Percentiles rank a stretch among this genome's conserved stretches.
phyloP scores from a whole-genome alignment of 2,329 filamentous ascomycete genomes.

The Albifimbria verrucaria region DNA sequence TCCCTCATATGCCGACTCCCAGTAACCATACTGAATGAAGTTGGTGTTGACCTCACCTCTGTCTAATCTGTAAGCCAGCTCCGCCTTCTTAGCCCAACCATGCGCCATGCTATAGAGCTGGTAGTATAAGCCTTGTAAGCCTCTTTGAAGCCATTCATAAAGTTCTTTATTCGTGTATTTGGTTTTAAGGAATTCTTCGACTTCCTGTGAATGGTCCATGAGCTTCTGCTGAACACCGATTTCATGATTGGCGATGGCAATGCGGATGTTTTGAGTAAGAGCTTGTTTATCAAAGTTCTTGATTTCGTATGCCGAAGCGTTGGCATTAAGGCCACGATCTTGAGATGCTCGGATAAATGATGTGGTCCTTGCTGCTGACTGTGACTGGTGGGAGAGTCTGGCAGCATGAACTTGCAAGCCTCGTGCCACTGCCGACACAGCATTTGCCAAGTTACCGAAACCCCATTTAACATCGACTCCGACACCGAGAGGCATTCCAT shows the following conservation, averaged over 20 bases:
- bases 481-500: not conserved
- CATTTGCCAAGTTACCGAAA: not conserved
- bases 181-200: not conserved
- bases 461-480: not conserved
- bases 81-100: not conserved
- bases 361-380: not conserved
- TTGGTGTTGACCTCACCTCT: not conserved
- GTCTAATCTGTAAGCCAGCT: not conserved
- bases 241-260: not conserved
- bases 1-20: not conserved
- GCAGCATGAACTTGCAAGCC: not conserved
- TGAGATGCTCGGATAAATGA: not conserved
- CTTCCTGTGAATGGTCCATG: not conserved
- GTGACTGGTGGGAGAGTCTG: not conserved
- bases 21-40: not conserved
- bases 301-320: not conserved
- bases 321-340: not conserved
- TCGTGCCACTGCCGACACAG: not conserved
- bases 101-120: not conserved
- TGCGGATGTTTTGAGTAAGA: not conserved
- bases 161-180: not conserved
- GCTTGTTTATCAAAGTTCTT: not conserved
- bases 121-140: not conserved
- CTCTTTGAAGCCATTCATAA: not conserved
- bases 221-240: not conserved